Base-by-base conservation (phyloP, 176 grass and related monocot genomes). In the Cenchrus americanus region DNA sequence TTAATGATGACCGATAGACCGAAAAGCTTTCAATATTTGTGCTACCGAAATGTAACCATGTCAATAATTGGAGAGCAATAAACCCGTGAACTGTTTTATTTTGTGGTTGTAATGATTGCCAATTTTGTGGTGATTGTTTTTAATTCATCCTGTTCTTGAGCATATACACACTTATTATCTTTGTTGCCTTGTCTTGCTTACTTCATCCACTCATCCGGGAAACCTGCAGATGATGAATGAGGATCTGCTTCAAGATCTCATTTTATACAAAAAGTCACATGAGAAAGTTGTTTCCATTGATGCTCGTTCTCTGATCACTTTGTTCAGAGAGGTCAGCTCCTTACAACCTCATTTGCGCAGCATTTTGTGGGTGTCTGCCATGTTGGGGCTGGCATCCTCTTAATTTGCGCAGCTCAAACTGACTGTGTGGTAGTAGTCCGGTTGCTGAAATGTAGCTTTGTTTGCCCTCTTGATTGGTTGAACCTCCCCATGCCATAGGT, bases 191-290 rank as follows among this genome's bases (percentile, higher is more conserved):
- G 14, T 64, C 48, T 90, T 48, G 17, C 22, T 77, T 17, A 10
- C 22, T 66, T 52, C 17, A 8, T 81, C 21, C 63, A 55, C 34
- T 73, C 18, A 82, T 86, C 5, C 0, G 12, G 18, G 13, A 69
- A 82, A 74, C 49, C 26, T 90, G 58, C 68, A 98, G 96, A 71
- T 95, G 76, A 98, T 98, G 96, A 95, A 98, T 71, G 96, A 95
- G 83, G 96, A 95, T 93, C 86, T 98, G 47, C 91, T 98, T 40
- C 96, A 90, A 84, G 96, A 98, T 61, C 87, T 98, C 21, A 93
- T 93, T 87, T 77, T 95, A 57, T 98, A 98, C 89, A 98, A 95
- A 84, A 98, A 98, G 79, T 95, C 93, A 48, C 96, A 94, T 13
- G 93, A 95, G 69, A 98, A 98, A 87, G 96, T 89, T 61, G 96